Conservation (phyloP, 371 early-diverging fungal species). For the Basidiobolus meristosporus region DNA sequence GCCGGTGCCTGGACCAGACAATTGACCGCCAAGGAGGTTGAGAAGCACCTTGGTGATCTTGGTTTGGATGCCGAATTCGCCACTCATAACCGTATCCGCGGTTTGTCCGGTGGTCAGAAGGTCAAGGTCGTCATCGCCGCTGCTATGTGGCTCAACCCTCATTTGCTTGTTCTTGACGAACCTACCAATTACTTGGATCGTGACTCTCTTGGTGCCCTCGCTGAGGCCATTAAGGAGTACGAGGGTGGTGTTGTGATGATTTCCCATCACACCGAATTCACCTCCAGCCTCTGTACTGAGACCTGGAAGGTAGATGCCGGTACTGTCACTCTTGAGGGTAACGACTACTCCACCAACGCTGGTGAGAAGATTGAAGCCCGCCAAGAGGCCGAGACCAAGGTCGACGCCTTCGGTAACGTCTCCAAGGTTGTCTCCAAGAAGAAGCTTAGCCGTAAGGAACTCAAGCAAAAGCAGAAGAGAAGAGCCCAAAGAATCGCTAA, state of each 20-base stretch:
- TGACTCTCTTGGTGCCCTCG: constrained; percentile 53
- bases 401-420: constrained; percentile 13
- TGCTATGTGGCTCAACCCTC: constrained; percentile 70
- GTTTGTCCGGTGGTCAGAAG: constrained; percentile 84
- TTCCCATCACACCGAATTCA: constrained; percentile 56
- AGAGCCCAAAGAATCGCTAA: constrained; percentile 12
- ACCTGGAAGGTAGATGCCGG: constrained; percentile 60
- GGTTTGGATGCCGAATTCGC: constrained; percentile 53
- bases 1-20: constrained; percentile 38
- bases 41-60: constrained; percentile 46
- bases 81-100: constrained; percentile 65
- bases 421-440: constrained; percentile 8
- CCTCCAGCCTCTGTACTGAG: constrained; percentile 38
- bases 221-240: constrained; percentile 37
- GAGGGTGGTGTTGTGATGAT: constrained; percentile 62
- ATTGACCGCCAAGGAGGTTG: constrained; percentile 38
- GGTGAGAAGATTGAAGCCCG: constrained; percentile 9
- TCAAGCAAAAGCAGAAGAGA: constrained; percentile 12
- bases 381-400: constrained; percentile 11
- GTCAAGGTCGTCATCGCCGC: constrained; percentile 76
- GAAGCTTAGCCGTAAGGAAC: constrained; percentile 12
- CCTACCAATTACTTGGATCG: constrained; percentile 74
- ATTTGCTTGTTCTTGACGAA: constrained; percentile 78
- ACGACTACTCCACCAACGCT: constrained; percentile 9
- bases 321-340: constrained; percentile 14